Evolutionary conservation across 495 filamentous ascomycete genomes (phyloP), one percentile per base, ranked within the genome.

Genomic region (Penicillium nucicola): DNA sequence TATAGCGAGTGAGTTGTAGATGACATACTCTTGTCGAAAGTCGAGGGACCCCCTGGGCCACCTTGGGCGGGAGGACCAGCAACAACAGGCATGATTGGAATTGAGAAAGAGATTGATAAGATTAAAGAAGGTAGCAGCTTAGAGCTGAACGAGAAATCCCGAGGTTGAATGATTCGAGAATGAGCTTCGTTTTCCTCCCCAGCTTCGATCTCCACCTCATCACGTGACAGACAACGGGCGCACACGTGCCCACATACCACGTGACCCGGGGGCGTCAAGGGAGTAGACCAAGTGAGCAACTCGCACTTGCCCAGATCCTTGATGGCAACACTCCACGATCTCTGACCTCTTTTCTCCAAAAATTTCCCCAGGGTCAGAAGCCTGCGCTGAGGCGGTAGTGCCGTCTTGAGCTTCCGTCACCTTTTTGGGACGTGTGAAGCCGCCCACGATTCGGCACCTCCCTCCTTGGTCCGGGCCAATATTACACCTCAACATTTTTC

Each of bases 21-120:
- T 19, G 58, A 79, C 84, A 57, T 80, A 97, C 93, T 84, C 73
- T 98, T 98, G 66, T 98, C 92, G 58, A 92, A 83, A 35, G 85
- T 88, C 25, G 92, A 95, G 40, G 87, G 89, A 53, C 87, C 92
- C 45, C 68, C 66, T 58, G 59, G 56, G 25, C 62, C 62, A 61
- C 63, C 64, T 72, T 41, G 46, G 18, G 69, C 57, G 69, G 66
- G 58, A 60, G 78, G 79, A 49, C 79, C 80, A 53, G 87, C 83
- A 57, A 87, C 75, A 47, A 78, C 81, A 54, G 86, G 86, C 86
- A 89, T 89, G 34, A 42, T 79, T 69, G 57, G 46, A 17, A 44
- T 23, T 15, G 33, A 38, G 3, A 30, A 18, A 36, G 7, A 18
- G 34, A 7, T 6, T 18, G 31, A 15, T 34, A 15, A 36, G 39